Evolutionary conservation across 192 early-diverging fungal genomes (phyloP).

Genomic region (Chytriomyces sp.): DNA sequence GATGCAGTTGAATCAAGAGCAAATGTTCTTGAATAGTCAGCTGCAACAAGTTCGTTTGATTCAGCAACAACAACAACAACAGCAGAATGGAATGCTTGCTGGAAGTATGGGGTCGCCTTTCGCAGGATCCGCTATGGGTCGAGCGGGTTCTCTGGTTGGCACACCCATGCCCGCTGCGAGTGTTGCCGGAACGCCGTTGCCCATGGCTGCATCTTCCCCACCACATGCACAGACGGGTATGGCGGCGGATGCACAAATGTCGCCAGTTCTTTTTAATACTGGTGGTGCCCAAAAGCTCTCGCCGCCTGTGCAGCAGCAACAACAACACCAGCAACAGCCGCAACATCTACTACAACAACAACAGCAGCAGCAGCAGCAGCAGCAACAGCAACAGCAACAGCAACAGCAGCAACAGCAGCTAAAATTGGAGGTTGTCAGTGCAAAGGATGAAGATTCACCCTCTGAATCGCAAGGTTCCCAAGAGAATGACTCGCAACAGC

Average conservation of each 20-base stretch:
- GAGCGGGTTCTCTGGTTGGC: background rate
- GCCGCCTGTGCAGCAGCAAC: too few species aligned
- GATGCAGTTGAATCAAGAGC: conserved; percentile 25
- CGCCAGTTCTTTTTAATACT: background rate
- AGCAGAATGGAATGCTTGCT: background rate
- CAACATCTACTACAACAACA: too few species aligned
- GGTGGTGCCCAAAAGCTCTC: background rate
- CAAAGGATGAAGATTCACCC: too few species aligned
- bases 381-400: too few species aligned
- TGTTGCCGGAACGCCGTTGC: background rate
- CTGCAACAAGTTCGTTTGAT: conserved; percentile 10
- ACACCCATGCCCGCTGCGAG: background rate
- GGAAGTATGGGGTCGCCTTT: background rate
- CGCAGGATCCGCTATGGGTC: background rate
- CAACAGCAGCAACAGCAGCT: too few species aligned
- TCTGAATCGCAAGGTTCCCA: too few species aligned
- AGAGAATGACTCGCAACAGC: too few species aligned
- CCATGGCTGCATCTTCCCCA: background rate
- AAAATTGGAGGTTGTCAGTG: too few species aligned
- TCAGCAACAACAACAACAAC: conserved; percentile 27
- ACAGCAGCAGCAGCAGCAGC: too few species aligned
- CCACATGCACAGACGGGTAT: background rate
- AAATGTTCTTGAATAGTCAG: conserved; percentile 13
- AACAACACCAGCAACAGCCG: too few species aligned
- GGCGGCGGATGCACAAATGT: background rate